phyloP scores from a whole-genome alignment of 2,329 filamentous ascomycete genomes.

The Stenocarpella maydis region DNA sequence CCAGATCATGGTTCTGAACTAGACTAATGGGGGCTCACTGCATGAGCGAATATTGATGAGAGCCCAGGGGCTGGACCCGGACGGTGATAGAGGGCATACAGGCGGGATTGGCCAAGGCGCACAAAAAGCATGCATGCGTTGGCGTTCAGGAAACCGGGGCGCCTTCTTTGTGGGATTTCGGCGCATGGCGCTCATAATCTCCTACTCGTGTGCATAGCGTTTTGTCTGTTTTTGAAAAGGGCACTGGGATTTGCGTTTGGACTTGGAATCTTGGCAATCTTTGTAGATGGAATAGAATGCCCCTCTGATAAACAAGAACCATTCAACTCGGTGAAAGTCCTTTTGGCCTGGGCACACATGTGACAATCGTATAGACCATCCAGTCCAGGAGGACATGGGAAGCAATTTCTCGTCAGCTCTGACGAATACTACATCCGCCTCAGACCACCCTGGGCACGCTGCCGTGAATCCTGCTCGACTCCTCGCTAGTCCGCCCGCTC shows the following conservation, averaged over 20 bases:
- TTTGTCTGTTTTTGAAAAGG: background rate
- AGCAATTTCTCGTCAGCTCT: background rate
- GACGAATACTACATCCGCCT: background rate
- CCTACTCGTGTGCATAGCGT: slow-evolving; percentile 25
- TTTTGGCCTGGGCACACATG: background rate
- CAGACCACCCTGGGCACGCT: background rate
- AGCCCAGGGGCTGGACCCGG: background rate
- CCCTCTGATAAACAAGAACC: slow-evolving; percentile 35
- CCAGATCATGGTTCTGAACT: slow-evolving; percentile 49
- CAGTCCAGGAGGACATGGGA: too few relatives aligned
- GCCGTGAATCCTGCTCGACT: background rate
- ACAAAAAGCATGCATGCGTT: slow-evolving; percentile 3
- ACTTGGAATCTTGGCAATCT: background rate
- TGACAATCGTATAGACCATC: background rate
- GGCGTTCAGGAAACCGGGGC: background rate
- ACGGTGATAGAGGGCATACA: background rate
- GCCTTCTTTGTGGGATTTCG: background rate
- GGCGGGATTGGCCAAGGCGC: background rate
- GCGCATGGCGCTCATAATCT: slow-evolving; percentile 20
- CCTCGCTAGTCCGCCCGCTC: background rate
- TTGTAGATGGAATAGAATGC: slow-evolving; percentile 20
- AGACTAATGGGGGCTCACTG: background rate
- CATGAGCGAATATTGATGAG: background rate
- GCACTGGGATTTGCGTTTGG: background rate
- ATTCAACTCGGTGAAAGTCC: background rate